Conservation (phyloP, 768 basidiomycete species). For the Tulasnella sp. region DNA sequence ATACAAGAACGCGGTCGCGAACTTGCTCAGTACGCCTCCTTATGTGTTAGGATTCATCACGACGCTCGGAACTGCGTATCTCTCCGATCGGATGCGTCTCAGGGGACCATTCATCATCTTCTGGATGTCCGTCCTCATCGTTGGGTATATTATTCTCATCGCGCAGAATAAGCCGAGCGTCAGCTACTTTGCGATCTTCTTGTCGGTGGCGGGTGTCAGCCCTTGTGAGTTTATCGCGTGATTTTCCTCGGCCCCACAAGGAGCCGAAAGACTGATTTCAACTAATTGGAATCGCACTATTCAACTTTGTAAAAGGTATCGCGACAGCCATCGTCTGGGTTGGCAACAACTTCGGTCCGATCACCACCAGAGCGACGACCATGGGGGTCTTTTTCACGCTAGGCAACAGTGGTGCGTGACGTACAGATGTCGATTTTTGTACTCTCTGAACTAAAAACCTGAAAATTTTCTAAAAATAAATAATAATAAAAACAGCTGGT, state of each 20-base stretch:
- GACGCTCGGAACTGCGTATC: constrained; percentile 28
- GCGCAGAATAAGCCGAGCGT: constrained; percentile 16
- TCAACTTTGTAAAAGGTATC: too few species aligned
- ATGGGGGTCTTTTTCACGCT: constrained; percentile 21
- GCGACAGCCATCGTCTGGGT: constrained; percentile 16
- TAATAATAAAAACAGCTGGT: too few species aligned
- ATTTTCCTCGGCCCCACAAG: too few species aligned
- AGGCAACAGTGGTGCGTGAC: constrained; percentile 22
- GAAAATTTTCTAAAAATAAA: not conserved
- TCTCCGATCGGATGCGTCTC: constrained; percentile 26
- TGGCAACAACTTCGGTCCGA: constrained; percentile 6
- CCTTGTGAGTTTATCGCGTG: constrained; percentile 10
- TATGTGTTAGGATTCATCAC: constrained; percentile 33
- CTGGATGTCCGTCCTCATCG: constrained; percentile 18
- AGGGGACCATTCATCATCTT: constrained; percentile 30
- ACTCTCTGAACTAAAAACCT: too few species aligned
- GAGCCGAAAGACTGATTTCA: too few species aligned
- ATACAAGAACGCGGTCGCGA: constrained; percentile 19
- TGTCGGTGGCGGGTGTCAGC: constrained; percentile 18
- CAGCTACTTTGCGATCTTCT: constrained; percentile 21
- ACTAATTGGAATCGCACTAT: too few species aligned
- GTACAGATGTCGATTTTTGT: too few species aligned
- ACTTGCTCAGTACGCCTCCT: constrained; percentile 22
- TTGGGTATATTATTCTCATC: constrained; percentile 21
- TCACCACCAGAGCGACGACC: constrained; percentile 17